phyloP scores from a whole-genome alignment of 371 early-diverging fungal genomes.

The Circinella minor region DNA sequence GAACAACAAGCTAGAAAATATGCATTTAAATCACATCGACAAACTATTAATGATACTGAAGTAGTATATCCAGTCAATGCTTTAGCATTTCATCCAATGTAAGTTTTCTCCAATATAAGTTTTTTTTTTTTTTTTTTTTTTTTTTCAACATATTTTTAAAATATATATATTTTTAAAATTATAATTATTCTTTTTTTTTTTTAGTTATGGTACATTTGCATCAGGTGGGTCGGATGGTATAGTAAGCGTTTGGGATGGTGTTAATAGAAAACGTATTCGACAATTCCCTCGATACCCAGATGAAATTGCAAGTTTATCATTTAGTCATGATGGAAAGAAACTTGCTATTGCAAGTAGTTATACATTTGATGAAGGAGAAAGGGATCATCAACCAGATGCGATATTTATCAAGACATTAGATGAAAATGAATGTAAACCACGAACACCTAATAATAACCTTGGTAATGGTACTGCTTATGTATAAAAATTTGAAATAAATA shows the following conservation, averaged over 20 bases:
- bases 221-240: slow-evolving; percentile 96
- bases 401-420: slow-evolving; percentile 76
- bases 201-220: slow-evolving; percentile 89
- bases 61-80: slow-evolving; percentile 95
- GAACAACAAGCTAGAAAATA: slow-evolving; percentile 79
- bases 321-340: slow-evolving; percentile 77
- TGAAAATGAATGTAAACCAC: slow-evolving; percentile 74
- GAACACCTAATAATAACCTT: slow-evolving; percentile 6
- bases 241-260: slow-evolving; percentile 92
- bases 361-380: slow-evolving; percentile 94
- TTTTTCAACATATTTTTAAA: background rate
- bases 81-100: slow-evolving; percentile 90
- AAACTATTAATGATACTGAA: slow-evolving; percentile 76
- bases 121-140: too few species aligned
- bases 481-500: background rate
- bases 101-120: slow-evolving; percentile 35
- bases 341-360: slow-evolving; percentile 92
- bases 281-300: slow-evolving; percentile 84
- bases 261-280: slow-evolving; percentile 85
- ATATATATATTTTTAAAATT: background rate
- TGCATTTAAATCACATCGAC: slow-evolving; percentile 96
- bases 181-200: too few species aligned
- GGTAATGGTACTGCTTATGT: slow-evolving; percentile 6
- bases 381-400: slow-evolving; percentile 83
- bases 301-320: slow-evolving; percentile 82